These are phyloP conservation scores for Pythium aristosporum DNA, from an alignment of 352 stramenopile species.

Conservation along the genomic window DNA sequence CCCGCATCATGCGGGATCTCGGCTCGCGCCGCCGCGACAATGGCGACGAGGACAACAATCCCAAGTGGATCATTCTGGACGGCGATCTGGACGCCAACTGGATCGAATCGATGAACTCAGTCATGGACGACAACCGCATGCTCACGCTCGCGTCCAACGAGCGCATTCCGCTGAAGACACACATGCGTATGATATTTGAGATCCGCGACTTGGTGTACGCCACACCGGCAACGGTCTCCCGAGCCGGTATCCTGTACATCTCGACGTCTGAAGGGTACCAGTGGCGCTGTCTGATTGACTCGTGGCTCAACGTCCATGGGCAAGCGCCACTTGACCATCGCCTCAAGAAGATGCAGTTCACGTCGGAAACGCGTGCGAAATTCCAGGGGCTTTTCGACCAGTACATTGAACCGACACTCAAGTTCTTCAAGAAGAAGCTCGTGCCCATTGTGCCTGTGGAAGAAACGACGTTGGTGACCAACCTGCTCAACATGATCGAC, in stretches of 20 bases:
- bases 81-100: constrained; percentile 97
- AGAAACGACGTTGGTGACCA: constrained; percentile 92
- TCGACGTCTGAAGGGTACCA: constrained; percentile 94
- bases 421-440: constrained; percentile 94
- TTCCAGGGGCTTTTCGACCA: constrained; percentile 90
- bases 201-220: constrained; percentile 95
- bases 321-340: constrained; percentile 63
- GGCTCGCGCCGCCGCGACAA: constrained; percentile 89
- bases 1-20: constrained; percentile 95
- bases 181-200: constrained; percentile 98
- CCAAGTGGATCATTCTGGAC: constrained; percentile 97
- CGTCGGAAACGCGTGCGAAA: constrained; percentile 67
- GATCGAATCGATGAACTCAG: constrained; percentile 97
- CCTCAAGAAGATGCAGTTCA: constrained; percentile 76
- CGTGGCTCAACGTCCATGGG: constrained; percentile 86
- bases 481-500: constrained; percentile 94
- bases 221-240: constrained; percentile 93
- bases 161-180: constrained; percentile 93
- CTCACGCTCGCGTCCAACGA: constrained; percentile 96
- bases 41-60: constrained; percentile 88
- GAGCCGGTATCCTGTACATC: constrained; percentile 96
- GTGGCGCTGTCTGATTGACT: constrained; percentile 94
- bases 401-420: constrained; percentile 91
- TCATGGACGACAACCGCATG: constrained; percentile 98
- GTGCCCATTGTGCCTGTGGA: constrained; percentile 91